Evolutionary conservation across 2,329 filamentous ascomycete species (phyloP), one percentile per base, ranked within the genome.

Genomic region (Pyrenophora teres): DNA sequence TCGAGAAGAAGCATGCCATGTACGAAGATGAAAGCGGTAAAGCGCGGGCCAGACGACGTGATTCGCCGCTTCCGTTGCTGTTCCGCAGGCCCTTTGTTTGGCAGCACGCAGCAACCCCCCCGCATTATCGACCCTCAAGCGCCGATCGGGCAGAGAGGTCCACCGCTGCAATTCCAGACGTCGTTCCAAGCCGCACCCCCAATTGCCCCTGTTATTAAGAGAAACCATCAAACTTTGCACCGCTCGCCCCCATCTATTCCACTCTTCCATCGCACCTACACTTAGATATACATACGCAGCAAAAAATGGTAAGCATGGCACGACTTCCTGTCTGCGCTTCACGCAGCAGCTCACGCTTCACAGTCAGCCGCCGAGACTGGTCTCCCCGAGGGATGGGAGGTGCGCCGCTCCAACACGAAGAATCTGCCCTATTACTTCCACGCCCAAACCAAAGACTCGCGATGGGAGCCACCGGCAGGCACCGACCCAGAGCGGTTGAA

Each of bases 381-480:
- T 73, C 85, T 97, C 59, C 92, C 92, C 57, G 75, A 85, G 42
- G 86, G 87, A 74, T 97, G 93, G 92, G 94, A 97, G 79, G 91
- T 99, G 71, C 91, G 94, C 74, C 91, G 95, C 79, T 96, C 91
- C 76, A 96, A 97, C 81, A 96, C 91, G 76, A 97, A 97, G 81
- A 96, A 96, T 78, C 88, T 97, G 31, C 94, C 94, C 32, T 99
- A 99, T 82, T 99, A 97, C 81, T 97, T 97, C 87, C 95, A 97
- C 77, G 80, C 88, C 39, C 79, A 78, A 63, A 90, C 91, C 59
- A 93, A 92, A 74, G 86, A 91, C 72, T 97, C 94, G 58, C 86
- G 90, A 77, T 99, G 94, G 94, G 94, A 97, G 73, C 93, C 94
- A 3, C 94, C 94, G 7, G 74, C 84, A 38, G 90, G 87, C 59